Evolutionary conservation across 208 protist species (phyloP).

Genomic region (Naegleria gruberi): DNA sequence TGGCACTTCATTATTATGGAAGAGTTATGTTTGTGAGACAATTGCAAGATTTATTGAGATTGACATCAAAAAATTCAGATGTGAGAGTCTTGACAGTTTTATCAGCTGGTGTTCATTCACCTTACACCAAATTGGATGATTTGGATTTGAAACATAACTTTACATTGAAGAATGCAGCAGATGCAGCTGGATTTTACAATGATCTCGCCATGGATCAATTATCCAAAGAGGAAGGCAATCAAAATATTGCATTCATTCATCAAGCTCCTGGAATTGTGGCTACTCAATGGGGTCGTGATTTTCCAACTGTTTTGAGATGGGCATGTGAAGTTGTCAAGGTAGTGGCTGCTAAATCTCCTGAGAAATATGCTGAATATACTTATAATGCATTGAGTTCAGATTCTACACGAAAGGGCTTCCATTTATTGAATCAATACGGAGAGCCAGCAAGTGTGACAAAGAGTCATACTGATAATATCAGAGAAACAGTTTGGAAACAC

Average conservation of each 20-base stretch:
- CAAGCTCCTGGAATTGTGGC: slow-evolving; percentile 31
- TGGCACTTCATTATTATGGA: slow-evolving; percentile 32
- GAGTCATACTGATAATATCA: not conserved
- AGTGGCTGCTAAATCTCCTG: not conserved
- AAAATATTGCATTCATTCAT: slow-evolving; percentile 24
- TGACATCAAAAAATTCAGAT: not conserved
- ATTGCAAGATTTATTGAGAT: slow-evolving; percentile 8
- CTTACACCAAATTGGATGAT: slow-evolving; percentile 29
- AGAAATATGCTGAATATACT: slow-evolving; percentile 30
- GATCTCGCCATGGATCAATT: slow-evolving; percentile 30
- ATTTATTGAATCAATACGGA: not conserved
- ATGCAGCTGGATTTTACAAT: slow-evolving; percentile 37
- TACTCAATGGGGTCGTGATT: slow-evolving; percentile 32
- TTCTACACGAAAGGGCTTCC: not conserved
- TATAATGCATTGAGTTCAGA: not conserved
- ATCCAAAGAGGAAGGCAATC: not conserved
- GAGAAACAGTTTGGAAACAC: slow-evolving; percentile 7
- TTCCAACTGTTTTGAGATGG: slow-evolving; percentile 27
- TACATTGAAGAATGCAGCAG: slow-evolving; percentile 28
- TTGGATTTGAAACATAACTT: slow-evolving; percentile 26
- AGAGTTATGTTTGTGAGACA: slow-evolving; percentile 27
- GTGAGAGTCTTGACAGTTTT: slow-evolving; percentile 24
- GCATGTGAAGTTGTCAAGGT: not conserved
- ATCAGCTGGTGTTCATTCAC: slow-evolving; percentile 17
- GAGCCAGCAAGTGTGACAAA: not conserved